Evolutionary conservation across 129 eudicot genomes (phyloP).

Genomic region (Pulicaria dysenterica): DNA sequence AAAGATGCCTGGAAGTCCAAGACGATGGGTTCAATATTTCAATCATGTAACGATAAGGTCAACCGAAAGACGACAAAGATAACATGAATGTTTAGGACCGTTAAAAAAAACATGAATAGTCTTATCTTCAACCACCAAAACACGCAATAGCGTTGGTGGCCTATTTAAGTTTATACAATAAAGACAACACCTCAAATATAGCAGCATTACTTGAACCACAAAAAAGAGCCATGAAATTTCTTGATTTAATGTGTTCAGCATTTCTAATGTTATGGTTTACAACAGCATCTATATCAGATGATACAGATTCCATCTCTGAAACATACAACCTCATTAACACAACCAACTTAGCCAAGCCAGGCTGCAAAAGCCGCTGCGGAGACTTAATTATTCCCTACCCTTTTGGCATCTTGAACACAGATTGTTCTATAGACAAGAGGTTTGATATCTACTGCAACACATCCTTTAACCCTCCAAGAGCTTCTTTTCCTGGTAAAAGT

Average conservation of each 20-base stretch:
- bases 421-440: conserved; percentile 18
- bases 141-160: too few relatives aligned
- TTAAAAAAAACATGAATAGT: too few relatives aligned
- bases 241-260: not conserved
- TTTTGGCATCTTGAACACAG: conserved; percentile 28
- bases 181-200: too few relatives aligned
- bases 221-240: not conserved
- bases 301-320: not conserved
- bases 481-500: not conserved
- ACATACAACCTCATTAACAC: not conserved
- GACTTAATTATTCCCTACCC: conserved; percentile 38
- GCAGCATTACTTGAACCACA: too few relatives aligned
- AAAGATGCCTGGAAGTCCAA: too few relatives aligned
- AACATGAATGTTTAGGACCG: too few relatives aligned
- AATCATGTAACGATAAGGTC: too few relatives aligned
- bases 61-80: too few relatives aligned
- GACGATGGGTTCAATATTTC: too few relatives aligned
- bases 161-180: too few relatives aligned
- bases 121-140: too few relatives aligned
- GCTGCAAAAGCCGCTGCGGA: conserved; percentile 2
- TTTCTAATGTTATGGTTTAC: not conserved
- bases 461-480: conserved; percentile 31
- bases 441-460: conserved; percentile 39
- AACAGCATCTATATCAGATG: not conserved
- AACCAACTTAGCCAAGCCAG: conserved; percentile 17